Evolutionary conservation across 192 early-diverging fungal genomes (phyloP), one percentile per base, ranked within the genome.

Genomic region (Backusella australiensis): DNA sequence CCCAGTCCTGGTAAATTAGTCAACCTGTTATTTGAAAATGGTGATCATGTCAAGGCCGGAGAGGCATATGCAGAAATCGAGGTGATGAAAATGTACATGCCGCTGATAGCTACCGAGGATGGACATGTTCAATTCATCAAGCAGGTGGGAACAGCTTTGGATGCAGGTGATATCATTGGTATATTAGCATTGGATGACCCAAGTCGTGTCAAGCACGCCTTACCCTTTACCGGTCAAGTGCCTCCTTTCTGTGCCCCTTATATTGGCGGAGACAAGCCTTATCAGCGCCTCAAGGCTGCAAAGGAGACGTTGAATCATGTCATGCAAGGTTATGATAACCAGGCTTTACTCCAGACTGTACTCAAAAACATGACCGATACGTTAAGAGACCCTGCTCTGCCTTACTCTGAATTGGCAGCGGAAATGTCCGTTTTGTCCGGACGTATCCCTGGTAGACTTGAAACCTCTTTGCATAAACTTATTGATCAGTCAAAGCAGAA

Each of bases 61-160:
- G 92, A 98, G 75, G 94, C 95, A 1, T 98, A 94, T 85, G 97
- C 97, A 42, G 97, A 98, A 80, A 98, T 99, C 79, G 97, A 99
- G 87, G 96, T 97, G 46, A 99, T 99, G 97, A 99, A 99, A 86
- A 99, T 99, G 97, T 97, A 97, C 86, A 99, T 99, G 97, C 96
- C 97, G 53, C 85, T 99, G 75, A 86, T 96, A 23, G 93, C 96
- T 38, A 83, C 89, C n/a, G 96, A 98, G 78, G 93, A 93, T 84
- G 97, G 97, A 49, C 83, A 95, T 26, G 92, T 97, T 56, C 91
- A 93, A 80, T 93, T 95, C 78, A 90, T 91, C 79, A 94, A 96
- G 78, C 96, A 95, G 78, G 90, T 94, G 14, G 95, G 95, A 35
- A 89, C 93, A 35, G 82, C 94, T 7, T 85, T 99, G 26, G 85